Evolutionary conservation across 768 basidiomycete genomes (phyloP).

Genomic region (Cantharellus anzutake): DNA sequence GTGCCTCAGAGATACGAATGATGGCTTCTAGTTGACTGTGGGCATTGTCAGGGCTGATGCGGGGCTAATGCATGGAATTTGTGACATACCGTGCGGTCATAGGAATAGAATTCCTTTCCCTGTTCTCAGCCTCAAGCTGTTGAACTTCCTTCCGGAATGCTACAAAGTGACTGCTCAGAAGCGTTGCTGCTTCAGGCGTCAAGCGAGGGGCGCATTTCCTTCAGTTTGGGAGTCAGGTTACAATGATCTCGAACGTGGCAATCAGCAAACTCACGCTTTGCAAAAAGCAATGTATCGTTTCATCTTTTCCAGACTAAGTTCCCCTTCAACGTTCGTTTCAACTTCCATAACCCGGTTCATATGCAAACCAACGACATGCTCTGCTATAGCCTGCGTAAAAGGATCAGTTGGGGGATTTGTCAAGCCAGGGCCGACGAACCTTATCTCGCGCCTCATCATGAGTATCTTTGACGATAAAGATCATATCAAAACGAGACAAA

Average conservation of each 20-base stretch:
- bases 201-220: conserved; percentile 95
- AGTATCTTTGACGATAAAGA: conserved; percentile 96
- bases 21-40: conserved; percentile 86
- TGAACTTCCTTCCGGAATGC: conserved; percentile 83
- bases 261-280: conserved; percentile 44
- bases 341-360: conserved; percentile 51
- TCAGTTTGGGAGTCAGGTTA: conserved; percentile 3
- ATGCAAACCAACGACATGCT: conserved; percentile 96
- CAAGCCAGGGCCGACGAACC: conserved; percentile 24
- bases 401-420: neutral
- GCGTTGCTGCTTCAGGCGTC: conserved; percentile 85
- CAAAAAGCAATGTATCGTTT: conserved; percentile 93
- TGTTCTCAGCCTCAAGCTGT: conserved; percentile 89
- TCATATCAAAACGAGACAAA: conserved; percentile 97
- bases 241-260: neutral
- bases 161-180: conserved; percentile 92
- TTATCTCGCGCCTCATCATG: conserved; percentile 88
- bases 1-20: conserved; percentile 92
- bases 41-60: conserved; percentile 9
- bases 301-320: conserved; percentile 96
- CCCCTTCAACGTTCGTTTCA: conserved; percentile 51
- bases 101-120: conserved; percentile 93
- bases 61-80: neutral
- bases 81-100: conserved; percentile 82
- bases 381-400: conserved; percentile 64